A percentile compares a stretch with the other conserved stretches of the same genome.
These are phyloP conservation scores for Penicillium sp. DNA, from an alignment of 2,329 filamentous ascomycete genomes.

Conservation along the genomic window DNA sequence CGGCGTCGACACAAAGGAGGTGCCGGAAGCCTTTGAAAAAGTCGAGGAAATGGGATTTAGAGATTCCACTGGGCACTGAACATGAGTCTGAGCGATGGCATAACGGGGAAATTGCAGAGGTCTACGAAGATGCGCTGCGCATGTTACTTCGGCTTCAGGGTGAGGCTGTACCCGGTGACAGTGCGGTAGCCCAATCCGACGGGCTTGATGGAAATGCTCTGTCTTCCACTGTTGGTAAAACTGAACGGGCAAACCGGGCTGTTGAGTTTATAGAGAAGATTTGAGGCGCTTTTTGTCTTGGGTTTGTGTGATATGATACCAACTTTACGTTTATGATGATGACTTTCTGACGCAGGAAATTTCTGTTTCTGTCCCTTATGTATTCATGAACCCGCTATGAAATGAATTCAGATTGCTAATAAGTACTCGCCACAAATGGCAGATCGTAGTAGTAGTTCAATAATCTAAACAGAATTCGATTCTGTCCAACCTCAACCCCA, in stretches of 20 bases:
- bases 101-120: slow-evolving; percentile 47
- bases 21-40: slow-evolving; percentile 1
- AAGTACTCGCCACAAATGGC: not conserved
- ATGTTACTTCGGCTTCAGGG: slow-evolving; percentile 46
- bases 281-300: slow-evolving; percentile 10
- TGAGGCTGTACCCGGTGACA: slow-evolving; percentile 31
- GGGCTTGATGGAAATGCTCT: slow-evolving; percentile 41
- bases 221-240: slow-evolving; percentile 52
- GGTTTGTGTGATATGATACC: not conserved
- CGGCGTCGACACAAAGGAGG: not conserved
- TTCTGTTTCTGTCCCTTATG: not conserved
- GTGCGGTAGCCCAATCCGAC: slow-evolving; percentile 25
- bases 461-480: slow-evolving; percentile 15
- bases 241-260: slow-evolving; percentile 50
- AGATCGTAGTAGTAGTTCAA: not conserved
- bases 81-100: slow-evolving; percentile 45
- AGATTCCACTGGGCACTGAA: slow-evolving; percentile 38
- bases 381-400: not conserved
- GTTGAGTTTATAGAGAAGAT: slow-evolving; percentile 51
- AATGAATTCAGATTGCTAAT: not conserved
- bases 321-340: not conserved
- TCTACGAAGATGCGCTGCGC: slow-evolving; percentile 47
- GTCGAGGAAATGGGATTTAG: slow-evolving; percentile 34
- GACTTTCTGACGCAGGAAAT: not conserved
- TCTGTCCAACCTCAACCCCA: slow-evolving; percentile 16